Evolutionary conservation across 257 asterid genomes (phyloP).

Genomic region (Thymus mandschuricus): DNA sequence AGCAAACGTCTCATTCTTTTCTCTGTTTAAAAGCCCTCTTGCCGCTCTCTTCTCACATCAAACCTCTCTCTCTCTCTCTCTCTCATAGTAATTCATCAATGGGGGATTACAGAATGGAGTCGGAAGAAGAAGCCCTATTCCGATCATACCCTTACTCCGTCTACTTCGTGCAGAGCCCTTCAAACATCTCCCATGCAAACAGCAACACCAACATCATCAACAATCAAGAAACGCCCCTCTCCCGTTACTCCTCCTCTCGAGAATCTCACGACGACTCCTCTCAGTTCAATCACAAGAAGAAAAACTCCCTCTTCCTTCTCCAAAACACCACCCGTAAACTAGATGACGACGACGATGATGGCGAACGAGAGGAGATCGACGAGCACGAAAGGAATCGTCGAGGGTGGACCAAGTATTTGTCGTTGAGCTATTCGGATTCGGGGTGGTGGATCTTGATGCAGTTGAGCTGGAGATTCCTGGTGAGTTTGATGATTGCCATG

Average conservation of each 20-base stretch:
- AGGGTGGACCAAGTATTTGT: conserved; percentile 49
- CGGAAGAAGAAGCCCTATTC: conserved; percentile 70
- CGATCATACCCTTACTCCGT: conserved; percentile 56
- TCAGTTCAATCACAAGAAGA: conserved; percentile 36
- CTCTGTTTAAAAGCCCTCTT: conserved; percentile 38
- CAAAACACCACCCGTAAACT: neutral
- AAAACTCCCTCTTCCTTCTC: neutral
- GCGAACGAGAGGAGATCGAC: neutral
- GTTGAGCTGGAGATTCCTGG: conserved; percentile 67
- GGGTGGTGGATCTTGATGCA: conserved; percentile 63
- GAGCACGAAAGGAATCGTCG: neutral
- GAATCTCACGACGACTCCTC: conserved; percentile 53
- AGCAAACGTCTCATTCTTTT: conserved; percentile 19
- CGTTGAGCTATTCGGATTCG: conserved; percentile 55
- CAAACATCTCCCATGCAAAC: conserved; percentile 53
- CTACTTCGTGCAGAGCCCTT: conserved; percentile 78
- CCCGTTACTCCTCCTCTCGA: conserved; percentile 60
- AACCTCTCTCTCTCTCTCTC: neutral
- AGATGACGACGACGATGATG: neutral
- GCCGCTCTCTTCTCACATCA: neutral
- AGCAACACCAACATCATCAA: conserved; percentile 23
- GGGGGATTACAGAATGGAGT: conserved; percentile 47
- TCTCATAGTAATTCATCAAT: neutral
- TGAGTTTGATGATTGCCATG: conserved; percentile 61
- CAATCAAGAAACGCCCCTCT: conserved; percentile 33